phyloP scores from a whole-genome alignment of 2,329 filamentous ascomycete genomes.

The Exophiala viscosa region DNA sequence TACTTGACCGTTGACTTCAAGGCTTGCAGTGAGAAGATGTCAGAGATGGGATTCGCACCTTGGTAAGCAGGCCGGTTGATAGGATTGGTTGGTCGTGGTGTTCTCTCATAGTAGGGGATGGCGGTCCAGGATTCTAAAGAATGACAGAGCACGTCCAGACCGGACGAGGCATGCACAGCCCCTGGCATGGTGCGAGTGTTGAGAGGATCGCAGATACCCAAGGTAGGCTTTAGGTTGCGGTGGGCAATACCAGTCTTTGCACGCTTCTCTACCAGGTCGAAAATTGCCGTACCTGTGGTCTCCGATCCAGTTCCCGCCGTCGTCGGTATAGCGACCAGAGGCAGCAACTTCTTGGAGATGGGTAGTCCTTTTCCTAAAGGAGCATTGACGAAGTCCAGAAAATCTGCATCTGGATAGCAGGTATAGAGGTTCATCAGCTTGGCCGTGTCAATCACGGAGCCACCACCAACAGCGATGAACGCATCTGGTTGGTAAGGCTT shows the following conservation, averaged over 20 bases:
- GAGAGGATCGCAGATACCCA: conserved; percentile 80
- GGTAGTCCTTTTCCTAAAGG: conserved; percentile 81
- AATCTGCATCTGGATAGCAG: conserved; percentile 84
- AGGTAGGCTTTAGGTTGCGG: conserved; percentile 87
- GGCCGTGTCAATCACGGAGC: conserved; percentile 95
- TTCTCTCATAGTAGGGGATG: conserved; percentile 85
- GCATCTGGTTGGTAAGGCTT: conserved; percentile 79
- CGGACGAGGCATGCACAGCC: conserved; percentile 86
- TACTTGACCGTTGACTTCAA: conserved; percentile 84
- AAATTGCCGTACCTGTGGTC: conserved; percentile 96
- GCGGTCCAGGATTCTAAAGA: conserved; percentile 95
- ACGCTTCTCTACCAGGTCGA: conserved; percentile 82
- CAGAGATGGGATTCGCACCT: conserved; percentile 94
- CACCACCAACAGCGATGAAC: conserved; percentile 87
- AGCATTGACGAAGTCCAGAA: conserved; percentile 96
- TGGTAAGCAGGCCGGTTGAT: conserved; percentile 92
- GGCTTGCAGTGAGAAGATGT: conserved; percentile 90
- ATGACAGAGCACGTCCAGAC: conserved; percentile 93
- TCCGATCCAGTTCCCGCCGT: conserved; percentile 87
- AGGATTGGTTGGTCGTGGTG: conserved; percentile 79
- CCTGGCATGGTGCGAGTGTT: conserved; percentile 96
- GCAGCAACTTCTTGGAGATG: conserved; percentile 66
- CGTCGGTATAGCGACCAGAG: conserved; percentile 78
- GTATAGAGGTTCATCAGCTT: conserved; percentile 98
- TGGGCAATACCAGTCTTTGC: conserved; percentile 97